These are phyloP conservation scores for Talaromyces marneffei DNA, from an alignment of 2,329 filamentous ascomycete genomes.

Conservation along the genomic window DNA sequence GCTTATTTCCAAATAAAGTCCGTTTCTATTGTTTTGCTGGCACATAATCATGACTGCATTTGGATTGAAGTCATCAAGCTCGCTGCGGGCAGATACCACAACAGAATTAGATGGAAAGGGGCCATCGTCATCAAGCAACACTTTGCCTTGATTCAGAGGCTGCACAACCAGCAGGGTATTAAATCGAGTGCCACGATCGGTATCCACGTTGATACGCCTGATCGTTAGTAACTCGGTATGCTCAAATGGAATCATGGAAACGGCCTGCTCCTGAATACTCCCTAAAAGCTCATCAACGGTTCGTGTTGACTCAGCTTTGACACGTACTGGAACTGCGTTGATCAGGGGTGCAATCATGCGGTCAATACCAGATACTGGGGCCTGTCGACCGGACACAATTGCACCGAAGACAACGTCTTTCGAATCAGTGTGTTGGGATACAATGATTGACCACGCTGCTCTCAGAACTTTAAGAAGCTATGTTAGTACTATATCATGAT, in stretches of 20 bases:
- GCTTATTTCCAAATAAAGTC: background rate
- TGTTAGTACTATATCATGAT: background rate
- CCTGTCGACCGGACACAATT: constrained; percentile 5
- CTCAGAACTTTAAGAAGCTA: background rate
- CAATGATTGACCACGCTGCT: constrained; percentile 7
- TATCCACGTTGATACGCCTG: background rate
- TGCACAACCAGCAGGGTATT: constrained; percentile 7
- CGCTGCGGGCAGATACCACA: background rate
- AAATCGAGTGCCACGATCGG: background rate
- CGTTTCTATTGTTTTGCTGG: background rate
- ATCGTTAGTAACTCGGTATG: constrained; percentile 4
- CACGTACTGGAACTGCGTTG: background rate
- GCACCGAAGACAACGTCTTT: constrained; percentile 8
- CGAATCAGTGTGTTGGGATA: background rate
- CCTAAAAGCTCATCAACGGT: constrained; percentile 1
- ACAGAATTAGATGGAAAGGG: background rate
- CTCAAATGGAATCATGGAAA: constrained; percentile 43
- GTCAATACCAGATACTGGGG: background rate
- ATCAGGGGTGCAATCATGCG: constrained; percentile 4
- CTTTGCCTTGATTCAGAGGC: background rate
- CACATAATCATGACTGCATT: constrained; percentile 3
- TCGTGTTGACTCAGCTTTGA: background rate
- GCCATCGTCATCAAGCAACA: background rate
- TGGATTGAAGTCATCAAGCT: constrained; percentile 6
- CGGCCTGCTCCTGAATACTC: constrained; percentile 27